These are phyloP conservation scores for Trifolium repens DNA, from an alignment of 306 rosid species.

Conservation along the genomic window DNA sequence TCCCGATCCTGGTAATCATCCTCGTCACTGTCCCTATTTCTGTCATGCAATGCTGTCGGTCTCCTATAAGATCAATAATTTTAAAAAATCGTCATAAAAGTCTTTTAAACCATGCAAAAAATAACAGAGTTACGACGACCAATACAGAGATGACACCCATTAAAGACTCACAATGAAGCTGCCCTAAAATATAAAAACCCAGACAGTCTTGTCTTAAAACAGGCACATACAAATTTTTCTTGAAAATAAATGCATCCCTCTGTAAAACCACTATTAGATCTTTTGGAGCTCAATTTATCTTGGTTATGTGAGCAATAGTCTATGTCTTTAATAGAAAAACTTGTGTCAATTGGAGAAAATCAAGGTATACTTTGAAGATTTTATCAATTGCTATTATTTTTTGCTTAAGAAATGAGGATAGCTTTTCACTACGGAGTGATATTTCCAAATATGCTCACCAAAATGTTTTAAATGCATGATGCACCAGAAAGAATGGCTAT, in stretches of 20 bases:
- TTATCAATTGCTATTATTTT: background rate
- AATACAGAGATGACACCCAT: constrained; percentile 19
- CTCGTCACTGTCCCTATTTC: constrained; percentile 92
- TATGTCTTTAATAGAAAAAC: constrained; percentile 1
- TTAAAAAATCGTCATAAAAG: constrained; percentile 24
- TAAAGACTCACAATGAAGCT: constrained; percentile 15
- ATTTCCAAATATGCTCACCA: constrained; percentile 1
- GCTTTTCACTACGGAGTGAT: background rate
- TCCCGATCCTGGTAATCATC: constrained; percentile 98
- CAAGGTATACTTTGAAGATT: background rate
- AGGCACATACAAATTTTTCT: background rate
- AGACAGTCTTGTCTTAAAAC: background rate
- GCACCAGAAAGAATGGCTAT: constrained; percentile 9
- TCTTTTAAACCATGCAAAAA: constrained; percentile 4
- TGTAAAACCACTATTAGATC: constrained; percentile 3
- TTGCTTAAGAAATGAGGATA: constrained; percentile 20
- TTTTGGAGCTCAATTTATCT: constrained; percentile 25
- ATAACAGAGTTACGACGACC: constrained; percentile 12
- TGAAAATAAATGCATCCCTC: background rate
- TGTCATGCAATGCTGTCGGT: constrained; percentile 90
- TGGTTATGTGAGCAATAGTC: background rate
- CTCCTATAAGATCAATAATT: constrained; percentile 67
- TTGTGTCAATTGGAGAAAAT: background rate
- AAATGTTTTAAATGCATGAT: background rate
- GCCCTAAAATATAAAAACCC: constrained; percentile 17